These are phyloP conservation scores for Fusarium sp. DNA, from an alignment of 2,329 filamentous ascomycete species.

Conservation along the genomic window DNA sequence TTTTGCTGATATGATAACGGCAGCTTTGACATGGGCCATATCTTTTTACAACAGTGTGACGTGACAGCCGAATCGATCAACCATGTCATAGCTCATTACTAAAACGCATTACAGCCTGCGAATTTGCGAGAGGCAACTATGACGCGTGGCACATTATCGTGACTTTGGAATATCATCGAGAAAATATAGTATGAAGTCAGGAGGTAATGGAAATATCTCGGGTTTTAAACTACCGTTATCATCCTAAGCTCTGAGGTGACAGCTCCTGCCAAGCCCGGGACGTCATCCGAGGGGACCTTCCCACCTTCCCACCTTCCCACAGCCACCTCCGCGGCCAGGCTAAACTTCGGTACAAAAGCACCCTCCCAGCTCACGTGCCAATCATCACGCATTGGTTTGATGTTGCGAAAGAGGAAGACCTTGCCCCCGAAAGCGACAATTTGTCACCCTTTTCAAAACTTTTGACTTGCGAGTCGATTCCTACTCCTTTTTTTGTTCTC, in stretches of 20 bases:
- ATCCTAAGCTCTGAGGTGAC: background rate
- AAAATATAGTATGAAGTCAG: slow-evolving; percentile 3
- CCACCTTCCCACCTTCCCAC: background rate
- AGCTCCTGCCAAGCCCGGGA: slow-evolving; percentile 11
- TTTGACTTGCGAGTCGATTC: slow-evolving; percentile 3
- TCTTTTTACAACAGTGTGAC: too few relatives aligned
- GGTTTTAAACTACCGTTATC: background rate
- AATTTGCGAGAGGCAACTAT: background rate
- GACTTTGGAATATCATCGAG: background rate
- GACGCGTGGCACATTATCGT: background rate
- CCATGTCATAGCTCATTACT: too few relatives aligned
- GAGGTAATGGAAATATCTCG: slow-evolving; percentile 19
- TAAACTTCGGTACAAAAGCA: slow-evolving; percentile 35
- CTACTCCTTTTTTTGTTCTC: slow-evolving; percentile 5
- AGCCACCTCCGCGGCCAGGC: slow-evolving; percentile 18
- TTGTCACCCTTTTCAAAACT: slow-evolving; percentile 18
- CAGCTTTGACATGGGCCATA: too few relatives aligned
- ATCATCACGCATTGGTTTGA: slow-evolving; percentile 21
- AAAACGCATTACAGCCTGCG: too few relatives aligned
- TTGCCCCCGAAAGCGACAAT: slow-evolving; percentile 16
- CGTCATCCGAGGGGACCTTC: slow-evolving; percentile 18
- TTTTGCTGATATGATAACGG: background rate
- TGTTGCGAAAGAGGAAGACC: slow-evolving; percentile 28
- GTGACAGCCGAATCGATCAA: background rate
- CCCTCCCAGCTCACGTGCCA: slow-evolving; percentile 37